phyloP scores from a whole-genome alignment of 345 rosid genomes.

The Limnanthes douglasii region DNA sequence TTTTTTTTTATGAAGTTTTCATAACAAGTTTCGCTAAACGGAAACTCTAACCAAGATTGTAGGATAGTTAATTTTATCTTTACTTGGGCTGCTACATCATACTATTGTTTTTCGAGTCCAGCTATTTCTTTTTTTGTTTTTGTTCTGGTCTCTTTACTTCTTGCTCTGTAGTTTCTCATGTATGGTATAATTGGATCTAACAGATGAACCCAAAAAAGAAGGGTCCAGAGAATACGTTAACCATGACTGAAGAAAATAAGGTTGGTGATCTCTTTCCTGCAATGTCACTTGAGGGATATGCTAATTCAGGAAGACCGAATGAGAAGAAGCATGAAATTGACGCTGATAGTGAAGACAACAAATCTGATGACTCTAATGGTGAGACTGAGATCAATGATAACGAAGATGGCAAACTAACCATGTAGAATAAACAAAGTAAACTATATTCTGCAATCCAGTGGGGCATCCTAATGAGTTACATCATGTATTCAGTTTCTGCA shows the following conservation, averaged over 20 bases:
- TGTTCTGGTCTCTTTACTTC: neutral
- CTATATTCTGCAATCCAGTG: no score
- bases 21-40: no score
- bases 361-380: neutral
- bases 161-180: neutral
- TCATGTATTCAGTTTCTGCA: no score
- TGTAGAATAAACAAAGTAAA: no score
- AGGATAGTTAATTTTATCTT: neutral
- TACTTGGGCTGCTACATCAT: no score
- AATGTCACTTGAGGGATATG: conserved; percentile 60
- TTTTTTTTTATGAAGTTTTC: no score
- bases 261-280: conserved; percentile 71
- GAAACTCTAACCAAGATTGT: neutral
- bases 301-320: conserved; percentile 17
- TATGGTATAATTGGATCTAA: conserved; percentile 54
- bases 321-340: neutral
- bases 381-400: no score
- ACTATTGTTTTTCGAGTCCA: no score
- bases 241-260: conserved; percentile 36
- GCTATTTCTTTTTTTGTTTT: neutral
- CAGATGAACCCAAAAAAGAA: conserved; percentile 24
- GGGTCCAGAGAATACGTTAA: conserved; percentile 18
- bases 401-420: no score
- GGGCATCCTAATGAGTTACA: no score
- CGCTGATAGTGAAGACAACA: neutral